Conservation (phyloP, 202 grass and related monocot genomes). For the Setaria italica region DNA sequence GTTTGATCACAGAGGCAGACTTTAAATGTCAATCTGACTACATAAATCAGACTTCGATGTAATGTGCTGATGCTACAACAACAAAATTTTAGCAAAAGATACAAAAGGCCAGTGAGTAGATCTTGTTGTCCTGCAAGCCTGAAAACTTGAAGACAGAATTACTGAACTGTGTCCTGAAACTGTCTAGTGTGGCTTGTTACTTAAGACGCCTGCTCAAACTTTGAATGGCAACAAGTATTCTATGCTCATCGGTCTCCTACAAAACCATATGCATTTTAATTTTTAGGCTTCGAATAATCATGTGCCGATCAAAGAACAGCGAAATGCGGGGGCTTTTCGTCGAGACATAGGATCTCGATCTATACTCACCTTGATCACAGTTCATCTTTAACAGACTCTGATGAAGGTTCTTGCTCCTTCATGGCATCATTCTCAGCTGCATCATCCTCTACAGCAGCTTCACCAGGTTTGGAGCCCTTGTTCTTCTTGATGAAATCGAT, state of each 20-base stretch:
- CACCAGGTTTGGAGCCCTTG: slow-evolving; percentile 43
- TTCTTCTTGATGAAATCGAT: slow-evolving; percentile 60
- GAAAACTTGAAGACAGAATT: not conserved
- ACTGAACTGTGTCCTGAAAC: not conserved
- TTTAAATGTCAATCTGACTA: not conserved
- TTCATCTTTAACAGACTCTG: slow-evolving; percentile 59
- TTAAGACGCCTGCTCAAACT: not conserved
- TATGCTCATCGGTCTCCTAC: not conserved
- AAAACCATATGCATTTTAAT: not conserved
- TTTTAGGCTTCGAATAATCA: not conserved
- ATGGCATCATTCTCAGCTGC: not conserved
- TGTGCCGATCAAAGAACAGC: not conserved
- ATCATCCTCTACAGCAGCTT: not conserved
- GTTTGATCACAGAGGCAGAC: not conserved
- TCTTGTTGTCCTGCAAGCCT: not conserved
- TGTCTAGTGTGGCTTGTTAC: not conserved
- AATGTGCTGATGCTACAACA: not conserved
- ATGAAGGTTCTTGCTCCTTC: slow-evolving; percentile 21
- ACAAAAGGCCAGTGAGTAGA: not conserved
- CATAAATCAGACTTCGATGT: not conserved
- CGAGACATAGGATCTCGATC: not conserved
- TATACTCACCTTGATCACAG: slow-evolving; percentile 45
- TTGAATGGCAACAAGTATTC: not conserved
- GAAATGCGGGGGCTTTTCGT: not conserved
- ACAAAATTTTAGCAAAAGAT: not conserved